Evolutionary conservation across 1,284 basidiomycete species (phyloP).

Genomic region (Ganoderma lingzhi): DNA sequence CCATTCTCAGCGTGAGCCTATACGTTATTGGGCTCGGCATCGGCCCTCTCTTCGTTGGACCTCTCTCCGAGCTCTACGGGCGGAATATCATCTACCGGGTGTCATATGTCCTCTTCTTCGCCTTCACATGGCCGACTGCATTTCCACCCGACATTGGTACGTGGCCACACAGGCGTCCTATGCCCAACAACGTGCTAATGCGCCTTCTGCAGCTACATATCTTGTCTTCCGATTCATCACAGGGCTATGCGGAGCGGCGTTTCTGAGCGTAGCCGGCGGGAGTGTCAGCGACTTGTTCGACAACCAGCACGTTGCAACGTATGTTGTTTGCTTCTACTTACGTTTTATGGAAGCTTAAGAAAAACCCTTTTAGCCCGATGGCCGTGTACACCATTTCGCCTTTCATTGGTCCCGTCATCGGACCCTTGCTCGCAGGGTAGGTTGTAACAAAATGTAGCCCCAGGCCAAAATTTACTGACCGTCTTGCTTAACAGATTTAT

Average conservation of each 20-base stretch:
- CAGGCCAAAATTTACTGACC: background rate
- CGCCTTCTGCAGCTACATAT: slow-evolving; percentile 51
- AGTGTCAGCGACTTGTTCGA: slow-evolving; percentile 80
- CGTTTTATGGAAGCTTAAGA: background rate
- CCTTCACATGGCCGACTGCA: slow-evolving; percentile 61
- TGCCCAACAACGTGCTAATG: slow-evolving; percentile 50
- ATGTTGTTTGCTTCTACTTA: slow-evolving; percentile 39
- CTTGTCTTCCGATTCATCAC: slow-evolving; percentile 77
- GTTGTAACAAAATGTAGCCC: slow-evolving; percentile 26
- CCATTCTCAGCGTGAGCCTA: slow-evolving; percentile 75
- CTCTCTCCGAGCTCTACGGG: slow-evolving; percentile 62
- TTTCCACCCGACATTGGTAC: slow-evolving; percentile 57
- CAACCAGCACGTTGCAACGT: slow-evolving; percentile 71
- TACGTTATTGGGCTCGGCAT: slow-evolving; percentile 70
- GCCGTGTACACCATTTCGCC: slow-evolving; percentile 75
- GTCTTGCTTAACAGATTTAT: slow-evolving; percentile 44
- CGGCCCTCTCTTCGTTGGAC: slow-evolving; percentile 59
- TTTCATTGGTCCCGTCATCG: slow-evolving; percentile 79
- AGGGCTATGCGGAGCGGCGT: slow-evolving; percentile 77
- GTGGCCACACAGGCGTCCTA: slow-evolving; percentile 6
- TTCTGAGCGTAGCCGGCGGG: slow-evolving; percentile 84
- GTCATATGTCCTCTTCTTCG: slow-evolving; percentile 49
- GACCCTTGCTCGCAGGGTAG: slow-evolving; percentile 69
- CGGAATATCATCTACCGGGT: slow-evolving; percentile 49
- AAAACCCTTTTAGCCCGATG: slow-evolving; percentile 66